Conservation (phyloP, 169 alveolate genomes). For the Eimeria tenella region DNA sequence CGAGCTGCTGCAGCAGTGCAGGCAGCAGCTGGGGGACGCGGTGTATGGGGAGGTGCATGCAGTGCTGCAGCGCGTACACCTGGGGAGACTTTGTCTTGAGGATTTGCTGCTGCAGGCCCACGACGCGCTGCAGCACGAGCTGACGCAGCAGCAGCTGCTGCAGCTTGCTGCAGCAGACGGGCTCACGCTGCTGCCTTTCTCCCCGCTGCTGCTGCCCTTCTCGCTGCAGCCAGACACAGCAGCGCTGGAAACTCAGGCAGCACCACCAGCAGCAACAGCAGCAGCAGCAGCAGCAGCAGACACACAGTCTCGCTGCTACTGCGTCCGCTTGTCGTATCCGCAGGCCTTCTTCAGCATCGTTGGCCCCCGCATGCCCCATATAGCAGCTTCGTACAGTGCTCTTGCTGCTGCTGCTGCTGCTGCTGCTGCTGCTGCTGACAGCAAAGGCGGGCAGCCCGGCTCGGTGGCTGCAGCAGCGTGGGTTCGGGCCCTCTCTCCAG, state of each 20-base stretch:
- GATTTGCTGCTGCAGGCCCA: constrained; percentile 21
- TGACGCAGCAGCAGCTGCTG: constrained; percentile 13
- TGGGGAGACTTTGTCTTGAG: background rate
- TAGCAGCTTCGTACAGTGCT: background rate
- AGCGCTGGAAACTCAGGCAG: background rate
- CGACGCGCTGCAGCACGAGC: background rate
- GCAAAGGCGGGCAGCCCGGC: background rate
- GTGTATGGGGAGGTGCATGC: constrained; percentile 62
- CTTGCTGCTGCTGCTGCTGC: constrained; percentile 39
- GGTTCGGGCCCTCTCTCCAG: background rate
- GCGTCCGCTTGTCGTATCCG: background rate
- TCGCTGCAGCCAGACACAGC: background rate
- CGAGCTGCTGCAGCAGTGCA: background rate
- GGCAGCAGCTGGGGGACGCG: constrained; percentile 4
- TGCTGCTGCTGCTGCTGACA: constrained; percentile 33
- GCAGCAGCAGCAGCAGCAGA: background rate
- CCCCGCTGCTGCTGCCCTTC: background rate
- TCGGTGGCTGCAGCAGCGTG: constrained; percentile 22
- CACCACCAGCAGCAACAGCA: background rate
- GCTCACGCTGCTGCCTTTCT: constrained; percentile 33
- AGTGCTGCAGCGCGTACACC: constrained; percentile 54
- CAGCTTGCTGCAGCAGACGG: constrained; percentile 9
- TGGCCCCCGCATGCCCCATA: background rate
- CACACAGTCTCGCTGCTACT: background rate
- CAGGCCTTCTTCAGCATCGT: background rate